phyloP scores from a whole-genome alignment of 2,329 filamentous ascomycete genomes.

The Hypoxylon sp. region DNA sequence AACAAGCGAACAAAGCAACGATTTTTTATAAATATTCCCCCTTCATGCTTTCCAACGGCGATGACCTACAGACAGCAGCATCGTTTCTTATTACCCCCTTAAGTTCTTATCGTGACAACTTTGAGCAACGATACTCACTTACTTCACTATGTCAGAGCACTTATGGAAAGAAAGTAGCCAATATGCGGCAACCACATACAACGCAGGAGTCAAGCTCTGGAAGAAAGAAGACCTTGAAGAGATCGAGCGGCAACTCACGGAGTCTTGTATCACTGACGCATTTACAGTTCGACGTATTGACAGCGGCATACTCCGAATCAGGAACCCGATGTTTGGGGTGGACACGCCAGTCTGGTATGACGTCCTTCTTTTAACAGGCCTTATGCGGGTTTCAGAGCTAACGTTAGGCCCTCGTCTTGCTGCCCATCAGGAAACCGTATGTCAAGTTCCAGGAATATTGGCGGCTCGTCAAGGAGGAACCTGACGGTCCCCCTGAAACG shows the following conservation, averaged over 20 bases:
- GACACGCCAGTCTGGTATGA: not conserved
- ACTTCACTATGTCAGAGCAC: slow-evolving; percentile 5
- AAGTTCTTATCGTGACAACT: not conserved
- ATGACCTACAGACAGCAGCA: not conserved
- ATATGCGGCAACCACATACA: not conserved
- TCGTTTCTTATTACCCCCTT: not conserved
- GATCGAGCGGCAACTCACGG: not conserved
- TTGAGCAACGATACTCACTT: not conserved
- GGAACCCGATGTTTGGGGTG: not conserved
- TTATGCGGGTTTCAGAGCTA: not conserved
- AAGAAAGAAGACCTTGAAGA: not conserved
- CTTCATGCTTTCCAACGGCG: not conserved
- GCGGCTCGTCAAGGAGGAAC: not conserved
- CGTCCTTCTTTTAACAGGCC: not conserved
- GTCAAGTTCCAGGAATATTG: not conserved
- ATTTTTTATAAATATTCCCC: not conserved
- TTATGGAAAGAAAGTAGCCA: not conserved
- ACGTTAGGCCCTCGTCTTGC: not conserved
- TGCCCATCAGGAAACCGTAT: not conserved
- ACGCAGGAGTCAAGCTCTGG: not conserved
- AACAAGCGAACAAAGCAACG: not conserved
- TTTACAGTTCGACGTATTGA: not conserved
- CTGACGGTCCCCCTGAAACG: not conserved
- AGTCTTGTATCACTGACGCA: not conserved
- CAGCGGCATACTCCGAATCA: not conserved